Evolutionary conservation across 2,329 filamentous ascomycete species (phyloP), one percentile per base, ranked within the genome.

Genomic region (Colletotrichum falcatum): DNA sequence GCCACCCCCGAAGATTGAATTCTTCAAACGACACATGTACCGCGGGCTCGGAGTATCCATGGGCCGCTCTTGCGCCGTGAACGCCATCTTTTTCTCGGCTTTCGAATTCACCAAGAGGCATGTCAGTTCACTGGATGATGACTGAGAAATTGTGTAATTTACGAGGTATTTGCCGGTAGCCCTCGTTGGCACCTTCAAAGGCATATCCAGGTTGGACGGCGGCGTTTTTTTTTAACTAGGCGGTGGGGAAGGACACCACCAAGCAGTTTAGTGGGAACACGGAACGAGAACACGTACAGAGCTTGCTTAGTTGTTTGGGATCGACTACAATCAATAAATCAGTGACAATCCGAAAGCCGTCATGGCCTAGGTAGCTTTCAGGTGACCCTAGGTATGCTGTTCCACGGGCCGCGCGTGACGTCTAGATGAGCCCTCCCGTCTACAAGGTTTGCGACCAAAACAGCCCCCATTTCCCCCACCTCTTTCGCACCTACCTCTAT

Each of bases 61-160:
- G 90, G 88, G 89, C 74, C 90, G 94, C 66, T 95, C 93, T 16
- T 94, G 92, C 76, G 86, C 94, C 62, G 90, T 96, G 75, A 97
- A 97, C 79, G 93, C 93, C 74, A 92, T 97, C 76, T 97, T 97
- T 86, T 97, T 97, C 83, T 94, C 92, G 53, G 92, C 91, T 48
- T 97, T 96, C 78, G 94, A 97, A 81, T 91, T 94, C 76, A 87
- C 93, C 76, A 96, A 96, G 83, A 91, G 90, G 79, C 85, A 86
- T 73, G 89, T 90, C 80, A 86, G 87, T 76, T 80, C 82, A 12
- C 81, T 88, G 73, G 85, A 88, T 48, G 85, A 89, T 60, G 76
- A 79, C 7, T 72, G 44, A 53, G 60, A n/a, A 51, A 39, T 61
- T 53, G 49, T 61, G 48, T 70, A 44, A 65, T 42, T 42, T 42